Base-by-base conservation (phyloP, 225 moss, liverwort and hornwort genomes). In the Takakia lepidozioides region DNA sequence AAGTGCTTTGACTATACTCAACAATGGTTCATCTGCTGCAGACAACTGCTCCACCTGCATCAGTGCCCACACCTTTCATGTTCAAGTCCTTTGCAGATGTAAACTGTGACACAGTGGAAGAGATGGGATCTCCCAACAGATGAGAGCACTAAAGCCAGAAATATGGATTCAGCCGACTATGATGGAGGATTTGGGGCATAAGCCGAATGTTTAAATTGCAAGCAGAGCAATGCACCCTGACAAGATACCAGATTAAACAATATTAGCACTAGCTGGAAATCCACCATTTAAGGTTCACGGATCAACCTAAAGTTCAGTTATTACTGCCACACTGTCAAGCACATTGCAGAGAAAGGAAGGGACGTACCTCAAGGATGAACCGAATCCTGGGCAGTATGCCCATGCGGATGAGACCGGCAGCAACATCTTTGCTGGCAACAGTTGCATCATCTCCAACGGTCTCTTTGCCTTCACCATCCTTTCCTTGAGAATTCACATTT, bases 341-440 rank as follows among this genome's bases (percentile, higher is more conserved):
- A 32, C 32, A 14, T 2, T 22, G 13, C 22, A 21, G 14, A 26
- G 3, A 1, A 21, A 46, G 45, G 25, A 36, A 37, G 35, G 11
- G 8, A 53, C 7, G 17, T 34, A 88, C 93, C 85, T 98, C 98
- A 19, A 98, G 83, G 54, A 98, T 73, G 55, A 74, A 91, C 38
- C 98, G 87, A 51, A 98, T 78, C 52, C 91, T 85, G 32, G 98
- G 98, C 41, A 98, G 61, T 50, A 87, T 49, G 55, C 91, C 91
- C 91, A 91, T 91, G 51, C 98, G 80, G 57, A 98, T 78, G 29
- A 98, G 78, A 54, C 91, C 98, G 64, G 87, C 93, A 56, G 81
- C 86, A 36, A 88, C 76, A 45, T 93, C 88, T 68, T 80, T 88
- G 58, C 70, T 79, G 14, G 83, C 19, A 43, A 84, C 49, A 48